These are phyloP conservation scores for Neltuma alba DNA, from an alignment of 306 rosid species.

Conservation along the genomic window DNA sequence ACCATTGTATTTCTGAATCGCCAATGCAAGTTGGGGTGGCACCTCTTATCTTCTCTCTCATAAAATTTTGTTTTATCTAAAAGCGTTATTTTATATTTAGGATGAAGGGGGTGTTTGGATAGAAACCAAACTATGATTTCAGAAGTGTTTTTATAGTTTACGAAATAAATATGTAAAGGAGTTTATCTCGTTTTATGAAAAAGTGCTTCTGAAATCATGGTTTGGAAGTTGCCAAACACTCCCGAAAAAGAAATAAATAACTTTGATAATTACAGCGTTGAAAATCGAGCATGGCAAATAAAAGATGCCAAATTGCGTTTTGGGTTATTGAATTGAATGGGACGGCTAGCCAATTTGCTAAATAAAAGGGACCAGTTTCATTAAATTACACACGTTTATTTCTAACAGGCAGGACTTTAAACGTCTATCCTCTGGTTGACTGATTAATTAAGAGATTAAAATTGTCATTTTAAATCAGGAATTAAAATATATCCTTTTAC, in stretches of 20 bases:
- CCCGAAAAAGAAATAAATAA: too few species aligned
- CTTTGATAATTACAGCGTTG: too few species aligned
- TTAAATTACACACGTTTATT: background rate
- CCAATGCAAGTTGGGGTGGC: constrained; percentile 2
- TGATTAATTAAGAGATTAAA: background rate
- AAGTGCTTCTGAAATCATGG: too few species aligned
- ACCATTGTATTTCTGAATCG: constrained; percentile 1
- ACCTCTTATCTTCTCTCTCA: background rate
- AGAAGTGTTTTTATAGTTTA: too few species aligned
- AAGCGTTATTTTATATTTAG: background rate
- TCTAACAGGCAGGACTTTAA: too few species aligned
- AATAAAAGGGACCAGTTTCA: background rate
- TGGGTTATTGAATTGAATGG: background rate
- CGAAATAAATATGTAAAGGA: too few species aligned
- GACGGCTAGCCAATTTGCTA: background rate
- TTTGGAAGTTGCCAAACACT: too few species aligned
- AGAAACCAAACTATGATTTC: too few species aligned
- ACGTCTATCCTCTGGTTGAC: background rate
- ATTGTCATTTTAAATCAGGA: background rate
- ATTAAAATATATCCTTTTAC: background rate
- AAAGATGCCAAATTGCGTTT: background rate
- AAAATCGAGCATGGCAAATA: background rate
- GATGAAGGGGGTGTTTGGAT: too few species aligned
- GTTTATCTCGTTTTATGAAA: too few species aligned
- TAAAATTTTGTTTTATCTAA: background rate